These are phyloP conservation scores for Gonapodya sp. DNA, from an alignment of 192 early-diverging fungal species.

Conservation along the genomic window DNA sequence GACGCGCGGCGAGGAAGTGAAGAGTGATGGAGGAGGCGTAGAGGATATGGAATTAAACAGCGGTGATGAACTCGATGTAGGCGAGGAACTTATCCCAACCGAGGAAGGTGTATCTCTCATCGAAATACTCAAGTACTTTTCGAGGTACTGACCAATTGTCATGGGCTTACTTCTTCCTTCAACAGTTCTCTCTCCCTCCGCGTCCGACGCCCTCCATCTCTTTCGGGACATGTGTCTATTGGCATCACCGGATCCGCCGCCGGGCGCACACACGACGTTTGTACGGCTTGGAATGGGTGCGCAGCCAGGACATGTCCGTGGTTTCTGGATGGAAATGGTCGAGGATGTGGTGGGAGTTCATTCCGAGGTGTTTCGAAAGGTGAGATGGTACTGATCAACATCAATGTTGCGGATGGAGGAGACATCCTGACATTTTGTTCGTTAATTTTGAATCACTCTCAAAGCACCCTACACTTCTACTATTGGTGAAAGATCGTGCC, in stretches of 20 bases:
- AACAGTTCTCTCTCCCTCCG: neutral
- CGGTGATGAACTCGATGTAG: neutral
- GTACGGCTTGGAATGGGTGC: slow-evolving; percentile 55
- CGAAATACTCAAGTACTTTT: no score
- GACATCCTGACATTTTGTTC: neutral
- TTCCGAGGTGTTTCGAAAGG: slow-evolving; percentile 60
- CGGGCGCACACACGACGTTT: slow-evolving; percentile 68
- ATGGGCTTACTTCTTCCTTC: neutral
- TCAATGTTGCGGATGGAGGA: no score
- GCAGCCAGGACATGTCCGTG: slow-evolving; percentile 30
- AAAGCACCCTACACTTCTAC: slow-evolving; percentile 62
- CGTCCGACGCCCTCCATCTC: neutral
- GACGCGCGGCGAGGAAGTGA: no score
- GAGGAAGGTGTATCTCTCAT: neutral
- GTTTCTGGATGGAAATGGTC: slow-evolving; percentile 69
- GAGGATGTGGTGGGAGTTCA: slow-evolving; percentile 81
- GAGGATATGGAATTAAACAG: neutral
- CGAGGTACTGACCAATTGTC: no score
- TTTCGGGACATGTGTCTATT: neutral
- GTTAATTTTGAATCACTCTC: slow-evolving; percentile 5
- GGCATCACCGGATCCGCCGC: neutral
- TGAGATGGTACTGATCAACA: slow-evolving; percentile 19
- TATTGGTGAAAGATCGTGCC: slow-evolving; percentile 65
- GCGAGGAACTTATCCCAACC: neutral
- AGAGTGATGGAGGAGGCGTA: no score